phyloP scores from a whole-genome alignment of 2,329 filamentous ascomycete species.

The Stagonosporopsis tanaceti region DNA sequence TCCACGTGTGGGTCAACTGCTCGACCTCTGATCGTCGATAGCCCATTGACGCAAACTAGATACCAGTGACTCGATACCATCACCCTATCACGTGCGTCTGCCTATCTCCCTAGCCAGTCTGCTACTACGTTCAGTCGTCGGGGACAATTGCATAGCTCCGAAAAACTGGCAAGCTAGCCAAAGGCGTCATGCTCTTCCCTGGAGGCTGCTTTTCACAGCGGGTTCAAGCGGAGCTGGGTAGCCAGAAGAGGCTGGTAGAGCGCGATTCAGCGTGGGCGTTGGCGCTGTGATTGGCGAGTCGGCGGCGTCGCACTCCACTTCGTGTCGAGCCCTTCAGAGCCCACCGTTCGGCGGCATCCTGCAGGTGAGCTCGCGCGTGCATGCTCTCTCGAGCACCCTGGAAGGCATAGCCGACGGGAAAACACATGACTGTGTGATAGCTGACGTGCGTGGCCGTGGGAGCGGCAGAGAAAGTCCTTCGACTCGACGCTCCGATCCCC shows the following conservation, averaged over 20 bases:
- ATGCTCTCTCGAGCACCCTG: constrained; percentile 4
- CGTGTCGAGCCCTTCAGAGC: constrained; percentile 13
- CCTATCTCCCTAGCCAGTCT: constrained; percentile 6
- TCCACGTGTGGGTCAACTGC: not conserved
- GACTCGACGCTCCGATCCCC: not conserved
- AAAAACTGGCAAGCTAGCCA: constrained; percentile 16
- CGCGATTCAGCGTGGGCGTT: not conserved
- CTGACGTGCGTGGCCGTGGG: constrained; percentile 14
- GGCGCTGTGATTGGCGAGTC: constrained; percentile 12
- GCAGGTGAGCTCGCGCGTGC: constrained; percentile 26
- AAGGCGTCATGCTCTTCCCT: constrained; percentile 12
- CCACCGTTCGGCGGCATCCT: constrained; percentile 24
- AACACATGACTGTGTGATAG: constrained; percentile 19
- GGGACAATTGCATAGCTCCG: constrained; percentile 15
- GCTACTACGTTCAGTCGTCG: constrained; percentile 6
- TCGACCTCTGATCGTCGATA: not conserved
- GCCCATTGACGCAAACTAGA: not conserved
- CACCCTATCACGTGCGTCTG: not conserved
- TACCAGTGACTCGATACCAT: not conserved
- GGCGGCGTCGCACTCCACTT: constrained; percentile 6
- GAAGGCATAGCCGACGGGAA: constrained; percentile 22
- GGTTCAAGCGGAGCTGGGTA: constrained; percentile 18
- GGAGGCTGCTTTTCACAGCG: constrained; percentile 16
- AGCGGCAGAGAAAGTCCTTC: constrained; percentile 13
- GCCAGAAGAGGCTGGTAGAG: constrained; percentile 19